A percentile compares a stretch with the other conserved stretches of the same genome.
These are phyloP conservation scores for Zymoseptoria pseudotritici DNA, from an alignment of 2,329 filamentous ascomycete genomes.

Conservation along the genomic window DNA sequence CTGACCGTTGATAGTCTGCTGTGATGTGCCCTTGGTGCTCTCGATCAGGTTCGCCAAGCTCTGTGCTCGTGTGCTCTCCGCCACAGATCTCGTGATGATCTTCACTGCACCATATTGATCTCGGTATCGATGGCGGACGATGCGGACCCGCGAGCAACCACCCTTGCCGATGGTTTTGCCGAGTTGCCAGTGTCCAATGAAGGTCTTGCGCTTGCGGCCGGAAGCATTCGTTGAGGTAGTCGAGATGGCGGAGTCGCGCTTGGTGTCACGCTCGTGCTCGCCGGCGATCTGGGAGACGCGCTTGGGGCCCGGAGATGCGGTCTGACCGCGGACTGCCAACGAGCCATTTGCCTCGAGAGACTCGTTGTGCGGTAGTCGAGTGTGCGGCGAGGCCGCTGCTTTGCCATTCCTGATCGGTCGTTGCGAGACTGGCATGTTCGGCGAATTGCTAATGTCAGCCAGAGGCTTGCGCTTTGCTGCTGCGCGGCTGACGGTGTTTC, in stretches of 20 bases:
- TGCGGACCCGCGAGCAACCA: constrained; percentile 77
- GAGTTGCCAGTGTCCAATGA: constrained; percentile 89
- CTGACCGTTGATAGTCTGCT: constrained; percentile 18
- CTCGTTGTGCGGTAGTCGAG: constrained; percentile 36
- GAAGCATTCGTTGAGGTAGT: constrained; percentile 49
- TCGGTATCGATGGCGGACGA: constrained; percentile 64
- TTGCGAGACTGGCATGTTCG: constrained; percentile 22
- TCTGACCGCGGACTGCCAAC: constrained; percentile 33
- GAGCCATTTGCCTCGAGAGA: constrained; percentile 39
- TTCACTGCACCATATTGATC: constrained; percentile 85
- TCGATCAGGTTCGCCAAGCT: constrained; percentile 78
- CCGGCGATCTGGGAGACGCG: constrained; percentile 45
- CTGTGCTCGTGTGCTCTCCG: constrained; percentile 72
- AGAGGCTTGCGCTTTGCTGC: constrained; percentile 24
- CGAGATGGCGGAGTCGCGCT: constrained; percentile 48
- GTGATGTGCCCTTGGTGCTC: constrained; percentile 48
- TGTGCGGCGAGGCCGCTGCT: constrained; percentile 11
- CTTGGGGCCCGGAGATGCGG: constrained; percentile 41
- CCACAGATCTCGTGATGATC: constrained; percentile 77
- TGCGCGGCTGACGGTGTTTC: constrained; percentile 13
- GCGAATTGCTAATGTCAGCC: constrained; percentile 22
- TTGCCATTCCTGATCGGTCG: constrained; percentile 8
- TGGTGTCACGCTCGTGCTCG: constrained; percentile 42
- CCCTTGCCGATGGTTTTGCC: constrained; percentile 85
- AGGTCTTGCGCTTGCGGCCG: constrained; percentile 49